Conservation (phyloP, 495 filamentous ascomycete species). For the Penicillium cinerascens region DNA sequence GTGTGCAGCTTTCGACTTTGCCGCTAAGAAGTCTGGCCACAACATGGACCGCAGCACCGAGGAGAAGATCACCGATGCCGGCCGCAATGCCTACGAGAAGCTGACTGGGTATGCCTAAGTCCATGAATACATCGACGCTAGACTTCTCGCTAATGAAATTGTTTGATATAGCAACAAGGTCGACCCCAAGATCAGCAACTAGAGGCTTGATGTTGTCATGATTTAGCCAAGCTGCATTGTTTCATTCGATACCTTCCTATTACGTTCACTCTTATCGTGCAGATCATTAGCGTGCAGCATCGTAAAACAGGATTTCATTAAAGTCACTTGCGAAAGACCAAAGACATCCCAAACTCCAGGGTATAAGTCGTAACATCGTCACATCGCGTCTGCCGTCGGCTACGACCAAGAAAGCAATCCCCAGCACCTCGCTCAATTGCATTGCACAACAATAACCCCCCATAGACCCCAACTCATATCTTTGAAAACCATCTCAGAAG, state of each 20-base stretch:
- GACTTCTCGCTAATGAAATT: neutral
- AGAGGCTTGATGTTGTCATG: neutral
- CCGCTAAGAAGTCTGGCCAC: constrained; percentile 5
- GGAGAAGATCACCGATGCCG: constrained; percentile 9
- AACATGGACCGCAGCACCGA: constrained; percentile 2
- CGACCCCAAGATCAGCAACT: neutral
- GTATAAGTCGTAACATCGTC: constrained; percentile 22
- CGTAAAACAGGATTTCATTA: neutral
- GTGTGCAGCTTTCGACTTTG: constrained; percentile 1
- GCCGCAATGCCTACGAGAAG: constrained; percentile 5
- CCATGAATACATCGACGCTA: neutral
- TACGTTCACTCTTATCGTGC: too few species aligned
- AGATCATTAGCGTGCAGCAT: neutral
- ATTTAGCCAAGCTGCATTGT: neutral
- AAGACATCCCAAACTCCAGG: constrained; percentile 11
- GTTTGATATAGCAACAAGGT: neutral
- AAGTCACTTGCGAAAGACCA: neutral
- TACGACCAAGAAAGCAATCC: neutral
- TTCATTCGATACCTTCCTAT: neutral
- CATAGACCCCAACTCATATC: neutral
- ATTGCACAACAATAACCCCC: neutral
- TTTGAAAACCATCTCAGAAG: constrained; percentile 28
- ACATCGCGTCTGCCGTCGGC: constrained; percentile 2
- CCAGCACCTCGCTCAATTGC: neutral
- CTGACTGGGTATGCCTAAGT: constrained; percentile 1